phyloP scores from a whole-genome alignment of 805 yeast genomes.

The Kluyveromyces siamensis region DNA sequence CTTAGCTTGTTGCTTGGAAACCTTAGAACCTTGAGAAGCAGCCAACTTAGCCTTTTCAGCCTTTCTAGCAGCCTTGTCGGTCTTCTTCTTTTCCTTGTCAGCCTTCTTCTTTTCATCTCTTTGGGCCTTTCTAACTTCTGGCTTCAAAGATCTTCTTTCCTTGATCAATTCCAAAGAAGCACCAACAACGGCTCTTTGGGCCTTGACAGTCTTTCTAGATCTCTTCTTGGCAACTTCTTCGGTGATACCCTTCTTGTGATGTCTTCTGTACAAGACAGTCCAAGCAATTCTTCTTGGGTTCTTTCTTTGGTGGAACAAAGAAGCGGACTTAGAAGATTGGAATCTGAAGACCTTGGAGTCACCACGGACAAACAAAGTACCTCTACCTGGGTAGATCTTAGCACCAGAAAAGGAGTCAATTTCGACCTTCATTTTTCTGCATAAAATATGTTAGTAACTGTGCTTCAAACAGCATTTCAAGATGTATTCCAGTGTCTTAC shows the following conservation, averaged over 20 bases:
- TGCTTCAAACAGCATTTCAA: neutral
- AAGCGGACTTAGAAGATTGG: slow-evolving; percentile 94
- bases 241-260: slow-evolving; percentile 99
- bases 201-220: slow-evolving; percentile 93
- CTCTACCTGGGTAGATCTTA: slow-evolving; percentile 99
- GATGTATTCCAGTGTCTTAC: neutral
- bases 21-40: slow-evolving; percentile 65
- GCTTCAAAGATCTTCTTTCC: slow-evolving; percentile 93
- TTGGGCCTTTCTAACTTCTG: slow-evolving; percentile 96
- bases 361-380: slow-evolving; percentile 98
- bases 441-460: slow-evolving; percentile 4
- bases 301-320: slow-evolving; percentile 99
- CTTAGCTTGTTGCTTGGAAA: slow-evolving; percentile 94
- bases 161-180: slow-evolving; percentile 97
- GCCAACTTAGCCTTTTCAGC: slow-evolving; percentile 80
- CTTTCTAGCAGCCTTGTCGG: slow-evolving; percentile 89
- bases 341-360: slow-evolving; percentile 99
- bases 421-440: slow-evolving; percentile 88
- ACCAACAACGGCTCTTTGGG: slow-evolving; percentile 99
- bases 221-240: slow-evolving; percentile 98
- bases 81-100: slow-evolving; percentile 85
- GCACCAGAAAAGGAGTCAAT: slow-evolving; percentile 98
- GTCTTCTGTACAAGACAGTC: slow-evolving; percentile 99
- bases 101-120: slow-evolving; percentile 82
- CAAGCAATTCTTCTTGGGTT: slow-evolving; percentile 99